Evolutionary conservation across 371 early-diverging fungal species (phyloP).

Genomic region (Choanephora cucurbitarum): DNA sequence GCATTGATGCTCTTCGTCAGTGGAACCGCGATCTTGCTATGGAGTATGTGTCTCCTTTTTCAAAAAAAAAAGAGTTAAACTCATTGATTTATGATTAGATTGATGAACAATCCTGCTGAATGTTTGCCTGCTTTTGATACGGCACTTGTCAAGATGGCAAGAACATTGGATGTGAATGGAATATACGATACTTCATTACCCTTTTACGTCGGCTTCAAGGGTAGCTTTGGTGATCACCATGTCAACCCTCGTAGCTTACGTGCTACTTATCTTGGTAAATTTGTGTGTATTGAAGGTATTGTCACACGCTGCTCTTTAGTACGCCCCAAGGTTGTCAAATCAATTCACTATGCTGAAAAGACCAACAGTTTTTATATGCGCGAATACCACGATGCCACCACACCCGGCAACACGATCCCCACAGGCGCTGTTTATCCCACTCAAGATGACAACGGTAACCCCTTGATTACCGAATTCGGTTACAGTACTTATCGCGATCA

Average conservation of each 20-base stretch:
- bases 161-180: conserved; percentile 19
- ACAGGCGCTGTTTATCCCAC: conserved; percentile 82
- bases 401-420: conserved; percentile 60
- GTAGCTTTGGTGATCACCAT: conserved; percentile 92
- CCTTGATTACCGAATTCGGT: conserved; percentile 95
- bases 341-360: conserved; percentile 93
- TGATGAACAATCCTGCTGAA: conserved; percentile 80
- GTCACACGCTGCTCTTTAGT: conserved; percentile 98
- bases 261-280: conserved; percentile 82
- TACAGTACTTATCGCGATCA: conserved; percentile 93
- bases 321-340: conserved; percentile 93
- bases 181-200: conserved; percentile 37
- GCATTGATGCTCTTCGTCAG: conserved; percentile 86
- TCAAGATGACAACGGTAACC: conserved; percentile 91
- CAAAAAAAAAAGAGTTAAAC: too few species aligned
- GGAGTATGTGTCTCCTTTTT: conserved; percentile 48
- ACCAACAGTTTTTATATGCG: conserved; percentile 83
- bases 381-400: conserved; percentile 87
- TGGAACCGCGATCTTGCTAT: conserved; percentile 68
- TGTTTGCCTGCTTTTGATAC: conserved; percentile 84
- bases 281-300: conserved; percentile 98
- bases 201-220: conserved; percentile 89
- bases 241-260: conserved; percentile 92
- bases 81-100: too few species aligned
- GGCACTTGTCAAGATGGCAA: conserved; percentile 71